These are phyloP conservation scores for Gloeopeniophorella convolvens DNA, from an alignment of 768 basidiomycete species.

Conservation along the genomic window DNA sequence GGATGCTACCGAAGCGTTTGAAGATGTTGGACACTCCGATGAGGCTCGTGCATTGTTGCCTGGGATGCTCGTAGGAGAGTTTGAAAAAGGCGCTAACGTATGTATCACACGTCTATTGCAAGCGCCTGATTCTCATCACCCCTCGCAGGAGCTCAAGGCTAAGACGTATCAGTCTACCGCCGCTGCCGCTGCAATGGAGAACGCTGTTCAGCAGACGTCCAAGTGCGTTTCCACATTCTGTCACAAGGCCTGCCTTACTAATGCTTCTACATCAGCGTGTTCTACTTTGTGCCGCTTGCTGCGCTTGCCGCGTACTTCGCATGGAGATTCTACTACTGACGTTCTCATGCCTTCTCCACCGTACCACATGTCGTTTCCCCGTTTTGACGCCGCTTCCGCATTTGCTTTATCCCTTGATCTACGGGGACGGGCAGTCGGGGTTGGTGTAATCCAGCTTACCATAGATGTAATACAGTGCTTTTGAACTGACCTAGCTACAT, in stretches of 20 bases:
- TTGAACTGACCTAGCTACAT: neutral
- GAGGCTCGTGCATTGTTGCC: constrained; percentile 94
- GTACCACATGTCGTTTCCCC: neutral
- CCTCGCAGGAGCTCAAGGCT: constrained; percentile 8
- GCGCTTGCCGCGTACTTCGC: constrained; percentile 40
- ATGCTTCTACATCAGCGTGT: constrained; percentile 23
- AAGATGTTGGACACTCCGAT: constrained; percentile 98
- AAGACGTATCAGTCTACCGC: constrained; percentile 11
- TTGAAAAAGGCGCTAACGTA: constrained; percentile 46
- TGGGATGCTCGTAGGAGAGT: constrained; percentile 81
- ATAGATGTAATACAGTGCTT: constrained; percentile 5
- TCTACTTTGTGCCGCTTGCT: constrained; percentile 39
- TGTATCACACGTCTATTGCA: neutral
- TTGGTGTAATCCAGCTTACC: constrained; percentile 2
- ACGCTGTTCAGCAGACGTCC: constrained; percentile 20
- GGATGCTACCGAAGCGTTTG: constrained; percentile 97
- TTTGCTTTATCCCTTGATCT: neutral
- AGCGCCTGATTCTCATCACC: neutral
- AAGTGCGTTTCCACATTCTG: constrained; percentile 14
- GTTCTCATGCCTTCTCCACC: neutral
- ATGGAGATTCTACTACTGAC: constrained; percentile 34
- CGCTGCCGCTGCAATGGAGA: constrained; percentile 12
- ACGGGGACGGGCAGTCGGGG: neutral
- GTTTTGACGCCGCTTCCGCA: neutral
- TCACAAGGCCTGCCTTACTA: neutral